Evolutionary conservation across 305 asterid genomes (phyloP), one percentile per base, ranked within the genome.

Genomic region (Lippia alba): DNA sequence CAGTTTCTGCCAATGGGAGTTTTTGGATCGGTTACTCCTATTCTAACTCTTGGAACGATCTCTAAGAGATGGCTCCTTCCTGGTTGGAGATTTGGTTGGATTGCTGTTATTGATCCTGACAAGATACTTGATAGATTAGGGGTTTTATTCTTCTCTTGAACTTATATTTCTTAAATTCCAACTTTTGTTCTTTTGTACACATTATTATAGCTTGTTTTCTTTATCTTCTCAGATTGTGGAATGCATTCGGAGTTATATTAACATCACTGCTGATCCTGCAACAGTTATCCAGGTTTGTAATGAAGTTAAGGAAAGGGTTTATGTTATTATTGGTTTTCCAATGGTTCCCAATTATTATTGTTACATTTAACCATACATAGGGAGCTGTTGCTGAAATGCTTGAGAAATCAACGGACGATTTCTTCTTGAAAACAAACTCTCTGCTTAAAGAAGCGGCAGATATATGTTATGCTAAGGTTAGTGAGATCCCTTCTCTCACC

Each of bases 51-150:
- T 34, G 89, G 88, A 51, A 63, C 89, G 0, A 56, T 84, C 45
- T 84, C 92, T 11, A 86, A 86, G 80, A 77, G 86, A 74, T 86
- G 92, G 92, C 76, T 86, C 67, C 61, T 86, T 71, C 89, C 91
- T 4, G 85, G 91, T 62, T 86, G 91, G 91, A 76, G 85, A 16
- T 58, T 80, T 64, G 89, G 92, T 44, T 86, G 92, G 92, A 79
- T 86, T 17, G 79, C 68, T 74, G 77, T 63, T 19, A 74, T 66
- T 19, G 92, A 86, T 81, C 89, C 89, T 58, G 75, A 77, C 51
- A 78, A 83, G 45, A 19, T 82, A 60, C 89, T 86, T 61, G 49
- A 75, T 14, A 78, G 73, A 74, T 73, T 77, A 0, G 87, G 85
- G 88, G 89, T 86, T 33, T 24, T 24, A 24, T 24, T 24, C 30